Base-by-base conservation (phyloP, 164 flowering plant genomes). In the Tinospora cordifolia region DNA sequence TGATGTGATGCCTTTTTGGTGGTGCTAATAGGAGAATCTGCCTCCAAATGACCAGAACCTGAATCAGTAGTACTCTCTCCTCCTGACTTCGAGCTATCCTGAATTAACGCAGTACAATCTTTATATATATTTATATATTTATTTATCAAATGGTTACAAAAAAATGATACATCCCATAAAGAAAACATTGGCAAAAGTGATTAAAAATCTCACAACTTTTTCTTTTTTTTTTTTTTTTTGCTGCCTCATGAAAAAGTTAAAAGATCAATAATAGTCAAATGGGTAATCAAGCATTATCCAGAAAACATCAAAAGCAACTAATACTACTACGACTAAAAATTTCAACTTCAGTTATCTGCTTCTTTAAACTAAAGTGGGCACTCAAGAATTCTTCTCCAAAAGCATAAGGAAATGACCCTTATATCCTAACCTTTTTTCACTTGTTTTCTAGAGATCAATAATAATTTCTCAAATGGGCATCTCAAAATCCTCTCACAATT, bases 1-100 rank as follows among this genome's bases (percentile, higher is more conserved):
- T 78, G 87, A 54, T 77, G 77, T 63, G 83, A 77, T 68, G 86
- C 69, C 68, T 83, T 88, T 77, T 73, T 84, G 19, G n/a, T n/a
- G n/a, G 21, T n/a, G 71, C 88, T 86, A 62, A 85, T 76, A 3
- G 96, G 92, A 44, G 97, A 91, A 60, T 87, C 94, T 65, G 86
- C 84, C 54, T 88, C 93, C 15, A 84, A 72, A 57, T 80, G 83
- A 17, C 72, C 91, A 79, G 92, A 90, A 30, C 88, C 97, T 77
- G 97, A 92, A 76, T 90, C 93, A 44, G 87, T n/a, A n/a, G n/a
- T 83, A 77, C 92, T 91, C 75, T 86, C 95, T 54, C 72, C 91
- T 77, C 87, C 88, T 74, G 97, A 87, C 74, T 76, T 87, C 72
- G 97, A 89, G 75, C 88, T 84, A 69, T 86, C 90, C 92, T 87